Evolutionary conservation across 2,329 filamentous ascomycete genomes (phyloP).

Genomic region (Penicillium sp.): DNA sequence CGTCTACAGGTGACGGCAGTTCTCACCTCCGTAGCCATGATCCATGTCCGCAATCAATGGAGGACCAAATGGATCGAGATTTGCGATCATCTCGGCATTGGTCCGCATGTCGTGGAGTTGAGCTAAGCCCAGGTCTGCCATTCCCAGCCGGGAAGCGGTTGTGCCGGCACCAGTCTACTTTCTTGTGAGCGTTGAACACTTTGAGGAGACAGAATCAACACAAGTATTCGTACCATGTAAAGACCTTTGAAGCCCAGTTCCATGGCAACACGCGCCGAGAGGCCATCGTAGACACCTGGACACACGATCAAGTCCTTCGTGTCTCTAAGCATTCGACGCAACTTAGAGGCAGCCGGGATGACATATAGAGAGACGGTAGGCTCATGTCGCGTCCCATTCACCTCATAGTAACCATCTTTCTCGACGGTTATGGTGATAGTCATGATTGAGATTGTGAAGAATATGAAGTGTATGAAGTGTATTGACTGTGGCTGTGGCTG

Average conservation of each 20-base stretch:
- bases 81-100: slow-evolving; percentile 65
- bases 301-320: slow-evolving; percentile 49
- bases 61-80: slow-evolving; percentile 50
- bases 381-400: slow-evolving; percentile 29
- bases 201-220: too few relatives aligned
- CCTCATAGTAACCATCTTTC: slow-evolving; percentile 33
- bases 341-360: slow-evolving; percentile 29
- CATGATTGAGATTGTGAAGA: slow-evolving; percentile 34
- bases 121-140: slow-evolving; percentile 62
- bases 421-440: slow-evolving; percentile 34
- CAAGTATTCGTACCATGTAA: slow-evolving; percentile 59
- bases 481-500: not conserved
- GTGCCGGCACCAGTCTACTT: slow-evolving; percentile 61
- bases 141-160: slow-evolving; percentile 59
- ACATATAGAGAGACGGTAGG: slow-evolving; percentile 29
- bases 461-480: slow-evolving; percentile 29
- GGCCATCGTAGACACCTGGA: slow-evolving; percentile 67
- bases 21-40: slow-evolving; percentile 51
- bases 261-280: slow-evolving; percentile 63
- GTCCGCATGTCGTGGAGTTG: slow-evolving; percentile 62
- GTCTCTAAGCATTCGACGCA: slow-evolving; percentile 28
- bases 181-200: slow-evolving; percentile 10
- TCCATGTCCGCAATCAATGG: slow-evolving; percentile 61
- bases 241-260: slow-evolving; percentile 62
- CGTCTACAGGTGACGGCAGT: slow-evolving; percentile 25